These are phyloP conservation scores for Adansonia rubrostipa DNA, from an alignment of 441 rosid genomes.

Conservation along the genomic window DNA sequence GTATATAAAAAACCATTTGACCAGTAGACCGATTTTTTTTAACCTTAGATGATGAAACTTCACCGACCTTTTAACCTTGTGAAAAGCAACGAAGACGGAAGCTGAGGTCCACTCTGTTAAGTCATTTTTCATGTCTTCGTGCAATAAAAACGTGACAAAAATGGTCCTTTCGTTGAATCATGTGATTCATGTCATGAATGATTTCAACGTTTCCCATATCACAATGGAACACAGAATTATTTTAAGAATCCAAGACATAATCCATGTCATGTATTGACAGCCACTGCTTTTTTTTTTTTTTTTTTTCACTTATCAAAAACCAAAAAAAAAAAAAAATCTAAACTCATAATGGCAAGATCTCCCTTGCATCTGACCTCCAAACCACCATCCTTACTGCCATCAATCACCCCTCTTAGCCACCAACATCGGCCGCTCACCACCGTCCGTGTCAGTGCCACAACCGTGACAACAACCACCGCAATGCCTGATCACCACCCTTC, in stretches of 20 bases:
- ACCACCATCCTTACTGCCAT: not conserved
- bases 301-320: not conserved
- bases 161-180: not conserved
- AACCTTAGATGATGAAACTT: no score
- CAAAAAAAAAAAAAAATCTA: not conserved
- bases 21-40: no score
- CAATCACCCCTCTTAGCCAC: conserved; percentile 5
- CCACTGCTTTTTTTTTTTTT: not conserved
- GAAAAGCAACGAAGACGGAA: no score
- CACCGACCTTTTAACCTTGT: no score
- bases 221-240: not conserved
- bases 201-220: not conserved
- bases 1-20: no score
- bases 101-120: no score
- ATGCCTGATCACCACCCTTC: conserved; percentile 47
- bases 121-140: no score
- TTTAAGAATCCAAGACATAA: not conserved
- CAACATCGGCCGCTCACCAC: not conserved
- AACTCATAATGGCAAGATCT: not conserved
- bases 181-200: not conserved
- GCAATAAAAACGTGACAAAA: no score
- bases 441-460: conserved; percentile 20
- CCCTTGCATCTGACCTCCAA: conserved; percentile 14
- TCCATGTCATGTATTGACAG: not conserved
- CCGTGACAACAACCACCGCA: conserved; percentile 21